These are phyloP conservation scores for Melampsora occidentalis DNA, from an alignment of 1,284 basidiomycete genomes.

Conservation along the genomic window DNA sequence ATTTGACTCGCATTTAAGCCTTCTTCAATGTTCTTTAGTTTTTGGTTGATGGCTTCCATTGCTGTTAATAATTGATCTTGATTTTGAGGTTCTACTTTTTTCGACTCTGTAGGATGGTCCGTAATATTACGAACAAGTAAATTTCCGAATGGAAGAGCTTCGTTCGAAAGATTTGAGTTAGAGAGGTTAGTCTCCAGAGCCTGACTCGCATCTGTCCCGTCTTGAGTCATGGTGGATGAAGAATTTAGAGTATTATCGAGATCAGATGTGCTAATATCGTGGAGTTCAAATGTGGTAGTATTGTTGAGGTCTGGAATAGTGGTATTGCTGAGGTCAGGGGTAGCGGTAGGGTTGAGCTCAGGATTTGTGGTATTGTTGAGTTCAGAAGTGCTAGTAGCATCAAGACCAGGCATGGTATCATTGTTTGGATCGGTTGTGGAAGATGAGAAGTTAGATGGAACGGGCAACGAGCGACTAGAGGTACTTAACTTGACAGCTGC, in stretches of 20 bases:
- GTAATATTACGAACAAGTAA: not conserved
- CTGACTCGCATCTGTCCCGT: too few species aligned
- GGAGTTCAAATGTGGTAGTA: too few species aligned
- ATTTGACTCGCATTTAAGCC: not conserved
- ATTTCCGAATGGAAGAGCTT: not conserved
- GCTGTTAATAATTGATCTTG: not conserved
- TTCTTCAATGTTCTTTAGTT: not conserved
- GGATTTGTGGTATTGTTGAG: not conserved
- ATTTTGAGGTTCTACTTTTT: not conserved
- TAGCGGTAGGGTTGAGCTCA: not conserved
- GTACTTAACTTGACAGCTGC: conserved; percentile 39
- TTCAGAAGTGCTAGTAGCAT: not conserved
- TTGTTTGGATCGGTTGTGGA: not conserved
- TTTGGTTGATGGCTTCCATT: not conserved
- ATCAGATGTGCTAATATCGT: not conserved
- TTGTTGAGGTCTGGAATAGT: not conserved
- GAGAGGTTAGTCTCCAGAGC: not conserved
- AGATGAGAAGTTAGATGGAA: not conserved
- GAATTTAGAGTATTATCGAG: not conserved
- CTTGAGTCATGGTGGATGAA: not conserved
- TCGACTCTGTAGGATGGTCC: not conserved
- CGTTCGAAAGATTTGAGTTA: not conserved
- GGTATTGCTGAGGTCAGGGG: not conserved
- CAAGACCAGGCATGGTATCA: not conserved
- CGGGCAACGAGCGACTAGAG: not conserved